A percentile compares a stretch with the other conserved stretches of the same genome.
phyloP scores from a whole-genome alignment of 2,329 filamentous ascomycete species.

The Elsinoe australis region DNA sequence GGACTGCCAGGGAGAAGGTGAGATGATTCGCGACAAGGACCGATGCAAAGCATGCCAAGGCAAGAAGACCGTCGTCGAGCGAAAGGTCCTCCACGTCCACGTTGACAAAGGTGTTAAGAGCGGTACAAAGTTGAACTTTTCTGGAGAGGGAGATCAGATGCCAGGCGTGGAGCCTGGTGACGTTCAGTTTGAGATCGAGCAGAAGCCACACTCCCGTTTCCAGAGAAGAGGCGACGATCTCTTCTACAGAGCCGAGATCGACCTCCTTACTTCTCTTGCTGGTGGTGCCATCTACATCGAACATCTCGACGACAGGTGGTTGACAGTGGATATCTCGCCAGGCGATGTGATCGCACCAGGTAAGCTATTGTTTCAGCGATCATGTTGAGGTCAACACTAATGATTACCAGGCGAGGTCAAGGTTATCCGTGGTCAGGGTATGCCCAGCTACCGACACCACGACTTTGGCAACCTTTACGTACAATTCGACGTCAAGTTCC shows the following conservation, averaged over 20 bases:
- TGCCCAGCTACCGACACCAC: slow-evolving; percentile 94
- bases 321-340: slow-evolving; percentile 84
- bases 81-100: slow-evolving; percentile 96
- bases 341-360: slow-evolving; percentile 91
- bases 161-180: slow-evolving; percentile 90
- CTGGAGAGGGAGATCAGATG: slow-evolving; percentile 91
- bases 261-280: slow-evolving; percentile 87
- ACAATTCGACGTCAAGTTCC: slow-evolving; percentile 96
- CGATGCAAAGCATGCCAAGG: slow-evolving; percentile 93
- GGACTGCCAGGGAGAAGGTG: slow-evolving; percentile 95
- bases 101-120: slow-evolving; percentile 90
- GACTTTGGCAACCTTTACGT: slow-evolving; percentile 94
- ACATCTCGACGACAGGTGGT: slow-evolving; percentile 94
- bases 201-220: slow-evolving; percentile 96
- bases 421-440: slow-evolving; percentile 91
- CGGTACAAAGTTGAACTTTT: slow-evolving; percentile 95
- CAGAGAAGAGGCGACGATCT: slow-evolving; percentile 94
- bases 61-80: slow-evolving; percentile 96
- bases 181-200: slow-evolving; percentile 97
- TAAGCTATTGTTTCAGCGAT: slow-evolving; percentile 44
- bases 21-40: slow-evolving; percentile 94
- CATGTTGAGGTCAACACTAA: slow-evolving; percentile 22
- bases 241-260: slow-evolving; percentile 90
- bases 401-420: slow-evolving; percentile 66
- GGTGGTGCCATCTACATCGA: slow-evolving; percentile 88